These are phyloP conservation scores for Gossypium longicalyx DNA, from an alignment of 345 rosid species.

Conservation along the genomic window DNA sequence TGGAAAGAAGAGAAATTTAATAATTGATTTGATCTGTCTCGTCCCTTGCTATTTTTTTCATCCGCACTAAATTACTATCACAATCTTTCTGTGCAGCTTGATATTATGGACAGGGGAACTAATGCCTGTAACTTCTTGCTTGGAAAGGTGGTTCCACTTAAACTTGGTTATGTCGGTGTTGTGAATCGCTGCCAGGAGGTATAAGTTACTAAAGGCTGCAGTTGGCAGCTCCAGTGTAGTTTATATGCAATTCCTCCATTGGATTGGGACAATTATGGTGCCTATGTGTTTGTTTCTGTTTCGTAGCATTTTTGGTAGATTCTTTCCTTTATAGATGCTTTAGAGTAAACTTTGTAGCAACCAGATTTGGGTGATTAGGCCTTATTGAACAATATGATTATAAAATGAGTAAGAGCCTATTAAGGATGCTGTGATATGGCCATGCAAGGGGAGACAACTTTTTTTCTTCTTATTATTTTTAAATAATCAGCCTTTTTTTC, in stretches of 20 bases:
- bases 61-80: neutral
- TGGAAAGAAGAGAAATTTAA: neutral
- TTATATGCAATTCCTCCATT: neutral
- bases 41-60: neutral
- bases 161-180: constrained; percentile 67
- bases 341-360: neutral
- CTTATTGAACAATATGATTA: neutral
- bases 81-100: constrained; percentile 42
- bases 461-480: neutral
- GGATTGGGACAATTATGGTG: neutral
- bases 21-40: neutral
- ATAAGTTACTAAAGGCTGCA: constrained; percentile 4
- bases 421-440: neutral
- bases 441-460: neutral
- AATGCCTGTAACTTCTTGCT: constrained; percentile 57
- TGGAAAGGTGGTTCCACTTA: constrained; percentile 57
- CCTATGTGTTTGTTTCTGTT: neutral
- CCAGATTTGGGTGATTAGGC: neutral
- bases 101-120: constrained; percentile 74
- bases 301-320: neutral
- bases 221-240: neutral
- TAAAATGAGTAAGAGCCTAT: neutral
- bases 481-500: neutral
- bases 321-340: neutral
- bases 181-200: constrained; percentile 76